A percentile compares a stretch with the other conserved stretches of the same genome.
phyloP scores from a whole-genome alignment of 2,329 filamentous ascomycete genomes.

The Ceratocystis smalleyi region DNA sequence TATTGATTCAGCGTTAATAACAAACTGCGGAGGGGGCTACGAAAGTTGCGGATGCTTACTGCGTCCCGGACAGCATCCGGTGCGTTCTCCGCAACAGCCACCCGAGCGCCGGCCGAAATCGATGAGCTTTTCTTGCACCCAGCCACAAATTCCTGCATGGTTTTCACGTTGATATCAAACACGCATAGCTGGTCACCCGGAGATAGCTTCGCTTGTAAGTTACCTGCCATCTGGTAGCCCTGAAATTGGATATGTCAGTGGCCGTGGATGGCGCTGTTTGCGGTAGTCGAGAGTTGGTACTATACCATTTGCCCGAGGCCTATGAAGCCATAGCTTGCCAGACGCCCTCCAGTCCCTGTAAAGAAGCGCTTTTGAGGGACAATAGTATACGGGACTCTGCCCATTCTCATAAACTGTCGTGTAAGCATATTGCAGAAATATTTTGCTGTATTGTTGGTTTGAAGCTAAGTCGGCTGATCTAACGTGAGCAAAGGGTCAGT shows the following conservation, averaged over 20 bases:
- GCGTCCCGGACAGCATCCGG: constrained; percentile 36
- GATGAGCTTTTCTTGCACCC: constrained; percentile 29
- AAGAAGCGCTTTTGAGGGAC: constrained; percentile 33
- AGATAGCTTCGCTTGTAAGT: constrained; percentile 41
- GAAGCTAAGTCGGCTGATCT: too few species aligned
- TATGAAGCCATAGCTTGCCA: constrained; percentile 43
- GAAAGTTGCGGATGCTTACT: constrained; percentile 27
- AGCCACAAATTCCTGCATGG: constrained; percentile 31
- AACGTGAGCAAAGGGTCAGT: not conserved
- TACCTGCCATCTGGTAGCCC: constrained; percentile 49
- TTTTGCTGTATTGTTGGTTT: too few species aligned
- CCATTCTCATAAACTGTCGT: not conserved
- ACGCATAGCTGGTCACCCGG: constrained; percentile 36
- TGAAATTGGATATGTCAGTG: constrained; percentile 20
- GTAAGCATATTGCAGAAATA: not conserved
- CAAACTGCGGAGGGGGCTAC: constrained; percentile 16
- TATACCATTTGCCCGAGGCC: constrained; percentile 46
- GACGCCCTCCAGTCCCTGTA: constrained; percentile 31
- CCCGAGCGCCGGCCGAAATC: constrained; percentile 30
- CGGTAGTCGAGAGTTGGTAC: not conserved
- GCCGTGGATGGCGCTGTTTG: not conserved
- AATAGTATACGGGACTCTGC: not conserved
- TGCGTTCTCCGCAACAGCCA: constrained; percentile 26
- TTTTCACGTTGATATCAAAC: constrained; percentile 41
- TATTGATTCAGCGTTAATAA: constrained; percentile 12